Conservation (phyloP, 768 basidiomycete genomes). For the Amanita subjunquillea region DNA sequence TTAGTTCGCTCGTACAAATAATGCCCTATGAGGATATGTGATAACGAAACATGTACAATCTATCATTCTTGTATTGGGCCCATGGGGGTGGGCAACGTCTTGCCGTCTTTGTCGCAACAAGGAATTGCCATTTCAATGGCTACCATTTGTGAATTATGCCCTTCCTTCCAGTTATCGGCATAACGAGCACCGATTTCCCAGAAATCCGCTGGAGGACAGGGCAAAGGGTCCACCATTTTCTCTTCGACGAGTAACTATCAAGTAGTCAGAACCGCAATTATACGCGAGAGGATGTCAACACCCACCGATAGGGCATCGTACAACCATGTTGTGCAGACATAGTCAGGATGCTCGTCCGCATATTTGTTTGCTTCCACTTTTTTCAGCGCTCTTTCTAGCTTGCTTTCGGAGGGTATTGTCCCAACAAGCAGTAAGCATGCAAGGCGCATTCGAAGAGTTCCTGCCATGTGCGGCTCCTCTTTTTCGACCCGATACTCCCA, state of each 20-base stretch:
- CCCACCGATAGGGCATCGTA: conserved; percentile 1
- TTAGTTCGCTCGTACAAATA: background rate
- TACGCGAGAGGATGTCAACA: background rate
- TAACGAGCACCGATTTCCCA: conserved; percentile 5
- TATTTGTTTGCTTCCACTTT: conserved; percentile 2
- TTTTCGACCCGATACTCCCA: conserved; percentile 2
- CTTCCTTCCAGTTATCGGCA: conserved; percentile 1
- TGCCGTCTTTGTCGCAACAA: conserved; percentile 2
- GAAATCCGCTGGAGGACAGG: conserved; percentile 1
- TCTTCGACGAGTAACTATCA: conserved; percentile 4
- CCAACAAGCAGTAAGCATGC: conserved; percentile 1
- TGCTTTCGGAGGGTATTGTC: background rate
- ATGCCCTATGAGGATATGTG: background rate
- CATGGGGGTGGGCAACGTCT: conserved; percentile 13
- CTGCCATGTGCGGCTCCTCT: background rate
- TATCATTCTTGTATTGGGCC: conserved; percentile 3
- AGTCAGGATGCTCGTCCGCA: conserved; percentile 1
- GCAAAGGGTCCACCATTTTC: background rate
- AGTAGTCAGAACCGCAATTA: background rate
- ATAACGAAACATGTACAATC: background rate
- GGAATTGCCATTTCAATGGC: background rate
- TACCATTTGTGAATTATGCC: background rate
- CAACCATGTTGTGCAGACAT: background rate
- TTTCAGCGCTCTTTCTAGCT: conserved; percentile 1
- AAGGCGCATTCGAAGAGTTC: conserved; percentile 1